Evolutionary conservation across 2,329 filamentous ascomycete genomes (phyloP).

Genomic region (Pyrenophora tritici-repentis): DNA sequence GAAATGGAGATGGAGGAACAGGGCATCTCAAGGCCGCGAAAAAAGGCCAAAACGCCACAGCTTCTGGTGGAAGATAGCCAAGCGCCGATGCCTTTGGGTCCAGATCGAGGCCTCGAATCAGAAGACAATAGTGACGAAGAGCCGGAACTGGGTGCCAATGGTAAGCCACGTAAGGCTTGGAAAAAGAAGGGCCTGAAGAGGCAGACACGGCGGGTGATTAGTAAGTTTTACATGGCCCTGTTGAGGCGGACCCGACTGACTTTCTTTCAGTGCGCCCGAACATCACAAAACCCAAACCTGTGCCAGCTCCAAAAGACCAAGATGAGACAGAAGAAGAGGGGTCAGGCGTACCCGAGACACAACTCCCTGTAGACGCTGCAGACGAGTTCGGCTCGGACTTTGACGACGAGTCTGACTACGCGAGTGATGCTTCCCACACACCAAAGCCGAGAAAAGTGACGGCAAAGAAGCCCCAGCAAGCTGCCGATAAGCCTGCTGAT

Average conservation of each 20-base stretch:
- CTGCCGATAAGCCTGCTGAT: conserved; percentile 17
- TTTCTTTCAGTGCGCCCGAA: conserved; percentile 46
- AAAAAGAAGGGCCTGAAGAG: conserved; percentile 87
- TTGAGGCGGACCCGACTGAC: conserved; percentile 23
- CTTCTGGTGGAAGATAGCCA: conserved; percentile 53
- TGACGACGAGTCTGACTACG: conserved; percentile 48
- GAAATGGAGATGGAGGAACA: conserved; percentile 64
- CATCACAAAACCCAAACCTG: conserved; percentile 51
- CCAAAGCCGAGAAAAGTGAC: conserved; percentile 36
- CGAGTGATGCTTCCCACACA: conserved; percentile 47
- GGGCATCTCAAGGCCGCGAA: conserved; percentile 26
- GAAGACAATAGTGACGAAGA: conserved; percentile 62
- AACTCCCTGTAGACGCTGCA: conserved; percentile 33
- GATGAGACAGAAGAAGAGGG: conserved; percentile 44
- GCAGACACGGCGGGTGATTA: conserved; percentile 71
- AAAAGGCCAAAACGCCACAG: conserved; percentile 35
- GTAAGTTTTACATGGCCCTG: conserved; percentile 22
- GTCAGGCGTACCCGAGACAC: conserved; percentile 47
- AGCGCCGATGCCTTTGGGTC: conserved; percentile 51
- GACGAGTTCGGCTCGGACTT: conserved; percentile 43
- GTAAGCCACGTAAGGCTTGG: conserved; percentile 65
- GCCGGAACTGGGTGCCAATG: conserved; percentile 56
- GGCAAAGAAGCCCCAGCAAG: conserved; percentile 20
- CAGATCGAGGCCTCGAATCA: conserved; percentile 55
- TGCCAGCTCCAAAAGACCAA: conserved; percentile 23